These are phyloP conservation scores for Calocybe gangraenosa DNA, from an alignment of 768 basidiomycete species.

Conservation along the genomic window DNA sequence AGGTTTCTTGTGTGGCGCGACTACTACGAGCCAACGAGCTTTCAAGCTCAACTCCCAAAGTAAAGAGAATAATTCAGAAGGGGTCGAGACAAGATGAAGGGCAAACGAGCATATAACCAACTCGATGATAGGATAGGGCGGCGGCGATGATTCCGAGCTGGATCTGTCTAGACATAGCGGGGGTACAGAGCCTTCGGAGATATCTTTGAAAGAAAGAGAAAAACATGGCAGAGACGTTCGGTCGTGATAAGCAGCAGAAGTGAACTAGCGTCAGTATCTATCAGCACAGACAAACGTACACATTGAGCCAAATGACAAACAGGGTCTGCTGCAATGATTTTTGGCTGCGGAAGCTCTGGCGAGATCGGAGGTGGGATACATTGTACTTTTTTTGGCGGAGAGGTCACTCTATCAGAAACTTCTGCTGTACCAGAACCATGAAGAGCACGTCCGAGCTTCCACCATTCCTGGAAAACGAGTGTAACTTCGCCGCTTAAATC, in stretches of 20 bases:
- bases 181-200: constrained; percentile 56
- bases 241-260: constrained; percentile 50
- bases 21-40: constrained; percentile 59
- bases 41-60: constrained; percentile 62
- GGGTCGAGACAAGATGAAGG: constrained; percentile 59
- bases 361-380: constrained; percentile 29
- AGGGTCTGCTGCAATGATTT: constrained; percentile 45
- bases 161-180: constrained; percentile 16
- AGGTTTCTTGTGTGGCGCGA: constrained; percentile 76
- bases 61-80: constrained; percentile 61
- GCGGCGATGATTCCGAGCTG: not conserved
- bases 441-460: constrained; percentile 32
- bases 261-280: constrained; percentile 39
- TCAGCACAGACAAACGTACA: constrained; percentile 1
- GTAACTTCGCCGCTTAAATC: constrained; percentile 59
- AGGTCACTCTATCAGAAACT: constrained; percentile 4
- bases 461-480: constrained; percentile 58
- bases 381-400: constrained; percentile 16
- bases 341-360: constrained; percentile 28
- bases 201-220: constrained; percentile 56
- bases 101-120: constrained; percentile 74
- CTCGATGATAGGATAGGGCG: constrained; percentile 33
- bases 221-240: constrained; percentile 54
- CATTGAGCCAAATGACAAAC: constrained; percentile 27
- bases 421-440: constrained; percentile 9